Conservation (phyloP, 208 protist genomes). For the Jaenimonas drosophilae region DNA sequence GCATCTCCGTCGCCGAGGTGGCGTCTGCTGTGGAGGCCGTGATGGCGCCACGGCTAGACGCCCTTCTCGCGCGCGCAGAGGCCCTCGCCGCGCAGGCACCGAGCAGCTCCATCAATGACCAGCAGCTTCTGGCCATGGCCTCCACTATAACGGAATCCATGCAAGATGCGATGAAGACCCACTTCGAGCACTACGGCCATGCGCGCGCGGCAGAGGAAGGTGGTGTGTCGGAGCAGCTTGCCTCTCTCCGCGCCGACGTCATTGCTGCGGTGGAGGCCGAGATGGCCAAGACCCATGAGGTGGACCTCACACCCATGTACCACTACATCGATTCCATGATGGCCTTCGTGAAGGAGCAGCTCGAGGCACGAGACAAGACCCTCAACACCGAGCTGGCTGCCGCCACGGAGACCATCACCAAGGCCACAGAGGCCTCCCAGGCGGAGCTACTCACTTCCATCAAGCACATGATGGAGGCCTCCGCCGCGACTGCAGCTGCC, state of each 20-base stretch:
- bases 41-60: constrained; percentile 22
- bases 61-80: background rate
- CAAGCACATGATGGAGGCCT: no score
- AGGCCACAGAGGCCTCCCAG: background rate
- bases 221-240: no score
- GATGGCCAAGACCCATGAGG: constrained; percentile 42
- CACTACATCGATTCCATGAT: constrained; percentile 70
- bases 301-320: constrained; percentile 73
- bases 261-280: constrained; percentile 9
- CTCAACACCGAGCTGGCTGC: constrained; percentile 17
- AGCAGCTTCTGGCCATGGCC: no score
- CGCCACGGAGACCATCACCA: background rate
- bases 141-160: no score
- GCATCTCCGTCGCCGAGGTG: constrained; percentile 8
- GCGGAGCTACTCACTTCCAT: no score
- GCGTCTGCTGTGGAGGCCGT: constrained; percentile 36
- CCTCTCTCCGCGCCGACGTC: background rate
- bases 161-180: background rate
- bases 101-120: no score
- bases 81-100: no score
- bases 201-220: background rate
- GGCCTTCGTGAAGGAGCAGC: constrained; percentile 10
- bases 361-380: constrained; percentile 7
- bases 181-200: background rate
- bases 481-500: no score